These are phyloP conservation scores for Chamaenerion angustifolium DNA, from an alignment of 345 rosid genomes.

Conservation along the genomic window DNA sequence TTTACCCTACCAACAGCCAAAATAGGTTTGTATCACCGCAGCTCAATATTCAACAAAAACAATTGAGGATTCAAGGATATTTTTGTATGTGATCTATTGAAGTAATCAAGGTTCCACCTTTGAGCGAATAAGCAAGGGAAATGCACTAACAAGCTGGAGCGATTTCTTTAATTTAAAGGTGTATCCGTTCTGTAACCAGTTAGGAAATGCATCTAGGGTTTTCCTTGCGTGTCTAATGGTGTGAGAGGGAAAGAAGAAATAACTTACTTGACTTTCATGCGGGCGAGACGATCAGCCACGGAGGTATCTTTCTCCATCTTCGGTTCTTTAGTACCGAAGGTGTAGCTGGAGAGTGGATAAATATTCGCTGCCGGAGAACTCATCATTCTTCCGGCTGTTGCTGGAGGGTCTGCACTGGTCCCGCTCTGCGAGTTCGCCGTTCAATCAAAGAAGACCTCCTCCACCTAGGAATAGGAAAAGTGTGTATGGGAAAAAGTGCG, in stretches of 20 bases:
- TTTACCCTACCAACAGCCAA: no score
- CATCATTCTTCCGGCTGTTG: constrained; percentile 27
- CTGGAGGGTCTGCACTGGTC: background rate
- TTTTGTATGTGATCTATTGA: no score
- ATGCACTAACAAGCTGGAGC: background rate
- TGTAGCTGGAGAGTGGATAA: constrained; percentile 84
- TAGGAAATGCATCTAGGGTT: constrained; percentile 7
- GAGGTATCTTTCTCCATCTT: constrained; percentile 95
- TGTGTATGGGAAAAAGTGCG: no score
- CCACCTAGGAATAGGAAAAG: no score
- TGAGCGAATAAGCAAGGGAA: background rate
- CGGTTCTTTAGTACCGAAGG: constrained; percentile 90
- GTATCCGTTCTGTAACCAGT: no score
- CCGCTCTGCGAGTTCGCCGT: background rate
- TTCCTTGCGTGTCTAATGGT: constrained; percentile 31
- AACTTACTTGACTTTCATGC: constrained; percentile 86
- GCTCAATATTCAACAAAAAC: no score
- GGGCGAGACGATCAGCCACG: constrained; percentile 95
- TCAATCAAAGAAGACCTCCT: no score
- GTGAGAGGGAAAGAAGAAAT: background rate
- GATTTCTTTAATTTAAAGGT: background rate
- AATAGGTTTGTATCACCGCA: no score
- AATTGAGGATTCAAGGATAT: no score
- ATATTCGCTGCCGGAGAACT: constrained; percentile 75
- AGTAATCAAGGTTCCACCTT: background rate